Evolutionary conservation across 179 eudicot genomes (phyloP), one percentile per base, ranked within the genome.

Genomic region (Carnegiea gigantea): DNA sequence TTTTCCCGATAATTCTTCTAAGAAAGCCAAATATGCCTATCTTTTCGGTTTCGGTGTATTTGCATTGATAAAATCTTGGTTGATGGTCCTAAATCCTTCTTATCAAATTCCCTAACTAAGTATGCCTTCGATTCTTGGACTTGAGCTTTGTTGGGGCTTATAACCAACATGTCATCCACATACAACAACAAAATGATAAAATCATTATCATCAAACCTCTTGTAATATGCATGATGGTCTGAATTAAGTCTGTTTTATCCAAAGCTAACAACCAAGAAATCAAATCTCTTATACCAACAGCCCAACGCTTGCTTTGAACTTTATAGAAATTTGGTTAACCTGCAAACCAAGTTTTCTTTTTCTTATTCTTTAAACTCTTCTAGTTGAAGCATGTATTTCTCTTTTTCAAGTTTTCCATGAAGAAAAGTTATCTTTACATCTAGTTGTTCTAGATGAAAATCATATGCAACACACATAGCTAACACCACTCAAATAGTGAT

Each of bases 51-150:
- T 8, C 12, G 8, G 6, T 65, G 70, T 12, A 65, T 15, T 20
- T 65, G 28, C 70, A 65, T 65, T 12, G 11, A 40, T 65, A 65
- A 65, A 65, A 65, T 65, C 70, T 65, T 65, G 70, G 6, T 65
- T 65, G 28, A 3, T 14, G 24, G 11, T 65, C 70, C 28, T 65
- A 65, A 65, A 24, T 65, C 70, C 10, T 65, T 65, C 70, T 0
- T 65, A 65, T 65, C 70, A 65, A 65, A 65, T 3, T 65, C 24
- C 70, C 24, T 65, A 65, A 24, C 24, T 24, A 33, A 33, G 2
- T 33, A 33, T 33, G 3, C 36, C 36, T 33, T 33, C 36, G 1
- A 33, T 33, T 33, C 36, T 33, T 33, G 36, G 36, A 33, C 36
- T 33, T 33, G 36, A 3, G 36, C 36, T 33, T 33, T 33, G 3